These are phyloP conservation scores for Petasospora fabianii DNA, from an alignment of 1,139 yeast genomes.

Conservation along the genomic window DNA sequence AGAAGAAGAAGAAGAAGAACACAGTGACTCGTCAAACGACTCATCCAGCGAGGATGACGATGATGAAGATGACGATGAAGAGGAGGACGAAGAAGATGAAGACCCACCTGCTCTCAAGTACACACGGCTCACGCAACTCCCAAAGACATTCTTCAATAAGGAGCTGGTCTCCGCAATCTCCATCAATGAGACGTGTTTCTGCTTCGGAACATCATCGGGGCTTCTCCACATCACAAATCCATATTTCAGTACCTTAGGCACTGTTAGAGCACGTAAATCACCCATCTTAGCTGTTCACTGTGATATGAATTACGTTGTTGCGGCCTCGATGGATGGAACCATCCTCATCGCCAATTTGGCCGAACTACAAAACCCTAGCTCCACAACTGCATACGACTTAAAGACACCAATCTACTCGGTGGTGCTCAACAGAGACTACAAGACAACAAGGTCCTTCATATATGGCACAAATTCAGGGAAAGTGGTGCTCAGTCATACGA, in stretches of 20 bases:
- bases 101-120: constrained; percentile 78
- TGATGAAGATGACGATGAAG: constrained; percentile 16
- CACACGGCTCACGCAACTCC: constrained; percentile 60
- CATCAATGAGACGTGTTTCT: constrained; percentile 55
- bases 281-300: constrained; percentile 70
- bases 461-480: constrained; percentile 94
- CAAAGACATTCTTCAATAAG: constrained; percentile 59
- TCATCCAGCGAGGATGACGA: constrained; percentile 10
- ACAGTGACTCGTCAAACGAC: neutral
- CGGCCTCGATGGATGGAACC: constrained; percentile 93
- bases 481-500: constrained; percentile 66
- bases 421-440: constrained; percentile 69
- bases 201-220: constrained; percentile 91
- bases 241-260: constrained; percentile 55
- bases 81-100: constrained; percentile 35
- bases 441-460: constrained; percentile 57
- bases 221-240: constrained; percentile 57
- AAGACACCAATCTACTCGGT: constrained; percentile 88
- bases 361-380: constrained; percentile 17
- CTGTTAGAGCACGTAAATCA: constrained; percentile 82
- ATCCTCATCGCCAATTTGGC: constrained; percentile 59
- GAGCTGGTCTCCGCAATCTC: constrained; percentile 76
- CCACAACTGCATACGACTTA: constrained; percentile 69
- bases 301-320: constrained; percentile 62
- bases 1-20: constrained; percentile 10